A percentile compares a stretch with the other conserved stretches of the same genome.
Conservation (phyloP, 345 rosid species). For the Clarkia xantiana region DNA sequence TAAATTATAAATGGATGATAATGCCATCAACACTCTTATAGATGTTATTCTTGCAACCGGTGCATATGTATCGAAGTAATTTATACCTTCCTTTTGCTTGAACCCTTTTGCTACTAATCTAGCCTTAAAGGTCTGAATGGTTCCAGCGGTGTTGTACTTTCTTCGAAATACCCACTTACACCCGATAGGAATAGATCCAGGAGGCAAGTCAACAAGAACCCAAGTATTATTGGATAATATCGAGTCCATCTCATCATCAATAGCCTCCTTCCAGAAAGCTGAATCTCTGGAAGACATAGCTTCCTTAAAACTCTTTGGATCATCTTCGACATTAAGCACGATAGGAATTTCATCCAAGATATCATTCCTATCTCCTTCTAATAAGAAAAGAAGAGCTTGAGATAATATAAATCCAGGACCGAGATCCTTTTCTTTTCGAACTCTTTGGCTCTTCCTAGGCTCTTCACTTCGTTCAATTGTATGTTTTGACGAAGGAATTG, state of each 20-base stretch:
- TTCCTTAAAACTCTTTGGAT: no score
- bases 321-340: no score
- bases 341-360: no score
- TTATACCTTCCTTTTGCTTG: background rate
- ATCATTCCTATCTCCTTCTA: no score
- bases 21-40: background rate
- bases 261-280: background rate
- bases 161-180: background rate
- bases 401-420: no score
- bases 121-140: background rate
- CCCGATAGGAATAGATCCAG: background rate
- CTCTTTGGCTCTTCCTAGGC: background rate
- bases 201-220: background rate
- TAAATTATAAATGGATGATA: background rate
- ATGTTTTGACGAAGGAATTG: no score
- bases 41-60: background rate
- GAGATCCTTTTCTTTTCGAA: no score
- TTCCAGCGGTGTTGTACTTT: background rate
- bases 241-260: background rate
- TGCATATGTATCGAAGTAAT: background rate
- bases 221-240: slow-evolving; percentile 1
- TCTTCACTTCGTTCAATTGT: no score
- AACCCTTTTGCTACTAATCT: background rate
- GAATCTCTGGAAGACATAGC: background rate
- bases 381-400: no score